Conservation (phyloP, 2,329 filamentous ascomycete species). For the Stromatinia cepivora region DNA sequence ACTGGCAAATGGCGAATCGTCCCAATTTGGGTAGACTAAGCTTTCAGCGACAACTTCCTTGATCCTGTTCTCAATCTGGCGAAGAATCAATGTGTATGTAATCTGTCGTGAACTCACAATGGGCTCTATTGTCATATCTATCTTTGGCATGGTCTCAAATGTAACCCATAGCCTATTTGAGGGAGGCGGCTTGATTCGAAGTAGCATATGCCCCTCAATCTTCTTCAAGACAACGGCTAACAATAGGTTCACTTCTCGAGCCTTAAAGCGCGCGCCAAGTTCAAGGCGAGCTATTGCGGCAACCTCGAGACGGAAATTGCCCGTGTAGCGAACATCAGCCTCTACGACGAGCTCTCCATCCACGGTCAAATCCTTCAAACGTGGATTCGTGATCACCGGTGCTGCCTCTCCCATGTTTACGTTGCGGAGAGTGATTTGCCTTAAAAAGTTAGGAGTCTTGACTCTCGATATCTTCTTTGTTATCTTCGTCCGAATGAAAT, state of each 20-base stretch:
- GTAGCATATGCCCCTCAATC: slow-evolving; percentile 78
- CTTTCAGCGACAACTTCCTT: slow-evolving; percentile 93
- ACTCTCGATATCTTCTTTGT: slow-evolving; percentile 95
- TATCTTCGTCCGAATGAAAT: slow-evolving; percentile 78
- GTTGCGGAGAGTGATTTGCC: slow-evolving; percentile 75
- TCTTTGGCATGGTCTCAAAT: slow-evolving; percentile 89
- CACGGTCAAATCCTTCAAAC: slow-evolving; percentile 83
- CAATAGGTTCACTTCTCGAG: slow-evolving; percentile 83
- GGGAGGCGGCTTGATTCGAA: slow-evolving; percentile 90
- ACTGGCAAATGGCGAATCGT: slow-evolving; percentile 87
- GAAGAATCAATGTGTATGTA: slow-evolving; percentile 86
- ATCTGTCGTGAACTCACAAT: slow-evolving; percentile 95
- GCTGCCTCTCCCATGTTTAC: slow-evolving; percentile 86
- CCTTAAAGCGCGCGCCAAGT: slow-evolving; percentile 82
- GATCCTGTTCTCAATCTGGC: slow-evolving; percentile 92
- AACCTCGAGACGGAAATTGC: slow-evolving; percentile 86
- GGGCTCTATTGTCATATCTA: slow-evolving; percentile 92
- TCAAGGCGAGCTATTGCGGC: slow-evolving; percentile 93
- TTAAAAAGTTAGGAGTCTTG: slow-evolving; percentile 87
- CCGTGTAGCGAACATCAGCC: slow-evolving; percentile 83
- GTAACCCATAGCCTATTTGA: slow-evolving; percentile 96
- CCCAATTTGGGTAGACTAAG: slow-evolving; percentile 90
- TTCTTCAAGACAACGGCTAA: slow-evolving; percentile 83
- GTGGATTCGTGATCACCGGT: slow-evolving; percentile 85
- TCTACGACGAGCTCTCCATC: slow-evolving; percentile 89